A percentile compares a stretch with the other conserved stretches of the same genome.
Conservation (phyloP, 768 basidiomycete species). For the Psilocybe tampanensis region DNA sequence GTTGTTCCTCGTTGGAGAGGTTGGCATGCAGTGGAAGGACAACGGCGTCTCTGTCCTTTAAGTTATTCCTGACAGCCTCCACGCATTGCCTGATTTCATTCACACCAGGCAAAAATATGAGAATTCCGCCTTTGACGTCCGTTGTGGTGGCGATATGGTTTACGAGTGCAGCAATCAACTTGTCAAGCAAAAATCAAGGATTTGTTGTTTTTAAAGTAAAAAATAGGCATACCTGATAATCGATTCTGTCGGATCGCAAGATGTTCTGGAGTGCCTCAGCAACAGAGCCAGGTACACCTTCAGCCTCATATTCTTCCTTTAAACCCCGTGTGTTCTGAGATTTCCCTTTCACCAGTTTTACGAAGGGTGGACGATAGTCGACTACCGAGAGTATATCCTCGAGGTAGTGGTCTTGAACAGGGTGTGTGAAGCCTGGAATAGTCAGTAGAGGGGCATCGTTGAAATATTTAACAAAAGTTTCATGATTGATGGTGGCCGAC, state of each 20-base stretch:
- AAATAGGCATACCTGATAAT: slow-evolving; percentile 57
- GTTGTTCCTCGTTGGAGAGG: slow-evolving; percentile 82
- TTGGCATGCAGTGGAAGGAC: slow-evolving; percentile 89
- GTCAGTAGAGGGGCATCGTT: slow-evolving; percentile 74
- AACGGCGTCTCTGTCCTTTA: slow-evolving; percentile 40
- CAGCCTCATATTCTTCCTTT: slow-evolving; percentile 47
- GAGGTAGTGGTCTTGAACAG: slow-evolving; percentile 81
- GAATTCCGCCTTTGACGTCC: slow-evolving; percentile 61
- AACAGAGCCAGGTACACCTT: slow-evolving; percentile 53
- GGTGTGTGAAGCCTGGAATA: slow-evolving; percentile 84
- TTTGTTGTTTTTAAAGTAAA: background rate
- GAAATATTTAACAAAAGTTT: slow-evolving; percentile 85
- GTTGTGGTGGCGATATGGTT: slow-evolving; percentile 57
- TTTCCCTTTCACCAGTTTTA: slow-evolving; percentile 42
- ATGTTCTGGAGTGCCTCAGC: slow-evolving; percentile 63
- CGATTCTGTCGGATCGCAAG: slow-evolving; percentile 62
- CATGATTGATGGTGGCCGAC: slow-evolving; percentile 95
- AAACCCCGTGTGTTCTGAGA: slow-evolving; percentile 42
- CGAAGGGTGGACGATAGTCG: slow-evolving; percentile 52
- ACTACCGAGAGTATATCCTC: slow-evolving; percentile 73
- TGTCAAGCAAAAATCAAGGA: background rate
- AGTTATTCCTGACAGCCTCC: slow-evolving; percentile 47
- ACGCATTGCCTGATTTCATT: slow-evolving; percentile 85
- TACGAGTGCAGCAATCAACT: slow-evolving; percentile 72
- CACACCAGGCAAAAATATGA: slow-evolving; percentile 91